A percentile compares a stretch with the other conserved stretches of the same genome.
phyloP scores from a whole-genome alignment of 208 protist genomes.

The Leishmania turanica region DNA sequence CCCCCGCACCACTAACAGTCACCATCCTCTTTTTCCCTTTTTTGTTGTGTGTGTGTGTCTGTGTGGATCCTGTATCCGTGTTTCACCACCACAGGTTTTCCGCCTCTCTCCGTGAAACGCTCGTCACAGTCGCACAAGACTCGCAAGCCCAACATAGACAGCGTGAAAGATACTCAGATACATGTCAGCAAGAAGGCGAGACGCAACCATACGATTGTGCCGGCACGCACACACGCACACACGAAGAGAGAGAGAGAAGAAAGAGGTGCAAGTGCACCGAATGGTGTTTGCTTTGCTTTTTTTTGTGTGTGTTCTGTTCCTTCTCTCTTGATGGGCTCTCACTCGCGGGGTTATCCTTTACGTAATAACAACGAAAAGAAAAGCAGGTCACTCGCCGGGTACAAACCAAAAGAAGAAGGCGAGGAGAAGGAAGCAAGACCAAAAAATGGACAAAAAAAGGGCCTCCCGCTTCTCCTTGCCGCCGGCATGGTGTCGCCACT shows the following conservation, averaged over 20 bases:
- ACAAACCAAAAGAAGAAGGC: slow-evolving; percentile 5
- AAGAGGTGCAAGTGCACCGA: no score
- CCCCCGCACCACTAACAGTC: background rate
- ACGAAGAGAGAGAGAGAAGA: no score
- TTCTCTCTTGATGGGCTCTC: background rate
- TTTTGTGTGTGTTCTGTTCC: no score
- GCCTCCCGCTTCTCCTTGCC: background rate
- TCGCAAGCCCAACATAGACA: background rate
- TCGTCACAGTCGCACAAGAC: background rate
- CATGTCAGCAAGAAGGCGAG: background rate
- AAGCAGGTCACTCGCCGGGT: background rate
- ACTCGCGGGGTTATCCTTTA: background rate
- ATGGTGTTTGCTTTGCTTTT: background rate
- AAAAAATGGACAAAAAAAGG: slow-evolving; percentile 5
- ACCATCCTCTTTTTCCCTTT: background rate
- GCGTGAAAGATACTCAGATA: background rate
- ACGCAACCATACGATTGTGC: no score
- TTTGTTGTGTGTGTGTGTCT: background rate
- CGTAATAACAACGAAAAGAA: background rate
- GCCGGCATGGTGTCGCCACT: background rate
- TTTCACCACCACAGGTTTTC: background rate
- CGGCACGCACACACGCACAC: no score
- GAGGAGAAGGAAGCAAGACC: background rate
- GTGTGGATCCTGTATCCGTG: background rate
- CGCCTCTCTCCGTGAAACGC: background rate